Evolutionary conservation across 1,284 basidiomycete genomes (phyloP).

Genomic region (Phellopilus nigrolimitatus): DNA sequence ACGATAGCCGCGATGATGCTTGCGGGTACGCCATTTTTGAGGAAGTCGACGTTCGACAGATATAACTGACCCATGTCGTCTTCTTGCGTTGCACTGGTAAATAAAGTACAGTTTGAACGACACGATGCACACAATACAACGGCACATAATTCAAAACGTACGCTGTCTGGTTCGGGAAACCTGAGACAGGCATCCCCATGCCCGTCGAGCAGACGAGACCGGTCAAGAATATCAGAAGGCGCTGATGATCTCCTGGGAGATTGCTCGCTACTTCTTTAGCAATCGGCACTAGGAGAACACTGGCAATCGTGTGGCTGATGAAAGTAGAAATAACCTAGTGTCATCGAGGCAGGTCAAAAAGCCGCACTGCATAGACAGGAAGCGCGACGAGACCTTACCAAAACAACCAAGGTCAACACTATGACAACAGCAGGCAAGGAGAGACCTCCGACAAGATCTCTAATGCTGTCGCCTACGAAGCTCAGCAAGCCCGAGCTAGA

Average conservation of each 20-base stretch:
- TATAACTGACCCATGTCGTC: constrained; percentile 92
- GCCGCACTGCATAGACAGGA: neutral
- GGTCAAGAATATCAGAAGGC: constrained; percentile 88
- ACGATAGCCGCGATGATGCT: constrained; percentile 83
- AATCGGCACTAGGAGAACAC: constrained; percentile 93
- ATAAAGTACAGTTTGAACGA: constrained; percentile 13
- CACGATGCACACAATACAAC: constrained; percentile 17
- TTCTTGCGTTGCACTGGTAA: constrained; percentile 81
- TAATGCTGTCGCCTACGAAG: constrained; percentile 70
- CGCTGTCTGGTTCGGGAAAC: constrained; percentile 97
- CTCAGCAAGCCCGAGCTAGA: constrained; percentile 84
- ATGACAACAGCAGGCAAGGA: constrained; percentile 80
- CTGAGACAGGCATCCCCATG: constrained; percentile 98
- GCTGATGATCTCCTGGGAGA: constrained; percentile 58
- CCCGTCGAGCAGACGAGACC: constrained; percentile 91
- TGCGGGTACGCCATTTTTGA: constrained; percentile 91
- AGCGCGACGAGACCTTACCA: constrained; percentile 55
- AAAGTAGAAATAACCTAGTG: constrained; percentile 76
- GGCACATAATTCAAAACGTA: constrained; percentile 40
- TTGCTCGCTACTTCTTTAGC: constrained; percentile 85
- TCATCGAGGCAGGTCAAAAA: constrained; percentile 16
- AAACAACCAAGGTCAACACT: constrained; percentile 78
- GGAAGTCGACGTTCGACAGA: constrained; percentile 82
- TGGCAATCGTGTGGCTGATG: constrained; percentile 96
- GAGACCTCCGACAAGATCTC: constrained; percentile 65